Evolutionary conservation across 306 rosid genomes (phyloP), one percentile per base, ranked within the genome.

Genomic region (Pachyrhizus erosus): DNA sequence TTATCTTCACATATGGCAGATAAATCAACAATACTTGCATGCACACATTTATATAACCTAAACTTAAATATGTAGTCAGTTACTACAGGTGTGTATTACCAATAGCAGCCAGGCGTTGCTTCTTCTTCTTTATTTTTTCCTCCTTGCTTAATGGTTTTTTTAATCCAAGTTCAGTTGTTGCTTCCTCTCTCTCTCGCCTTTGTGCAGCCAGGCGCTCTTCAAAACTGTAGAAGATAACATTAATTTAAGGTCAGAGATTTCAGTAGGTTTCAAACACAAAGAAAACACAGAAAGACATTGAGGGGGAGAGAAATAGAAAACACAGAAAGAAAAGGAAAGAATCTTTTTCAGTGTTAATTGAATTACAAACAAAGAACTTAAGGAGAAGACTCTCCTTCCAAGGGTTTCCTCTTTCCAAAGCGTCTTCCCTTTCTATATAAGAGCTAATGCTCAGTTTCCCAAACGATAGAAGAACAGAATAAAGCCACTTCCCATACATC

Each of bases 181-280:
- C 94, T 51, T 78, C 61, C 80, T 96, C 99, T 84, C 90, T 91
- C 84, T 96, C 99, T 66, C 73, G 88, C 84, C 97, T 89, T 85
- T 96, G 99, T 78, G 97, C 96, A 81, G 93, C 94, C 73, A 96
- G 88, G 51, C 98, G 99, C 89, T 93, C 98, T 86, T 93, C 98
- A 88, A 93, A 96, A 87, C 99, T 96, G 89, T 76, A 87, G 79
- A 84, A 73, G 46, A 75, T 42, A 23, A 31, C 23, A 82, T 61
- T 29, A 76, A 61, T 49, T 55, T 81, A 70, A 40, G 79, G 72
- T 60, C 52, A 82, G 69, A 68, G 12, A 57, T 74, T 45, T 64
- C 76, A 64, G 23, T 18, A 79, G 54, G 45, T 34, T 43, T 65
- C 80, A 55, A 67, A 23, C 77, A 65, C 7, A 33, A 3, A 7